Conservation (phyloP, 2,329 filamentous ascomycete genomes). For the Neocatenulostroma microsporum region DNA sequence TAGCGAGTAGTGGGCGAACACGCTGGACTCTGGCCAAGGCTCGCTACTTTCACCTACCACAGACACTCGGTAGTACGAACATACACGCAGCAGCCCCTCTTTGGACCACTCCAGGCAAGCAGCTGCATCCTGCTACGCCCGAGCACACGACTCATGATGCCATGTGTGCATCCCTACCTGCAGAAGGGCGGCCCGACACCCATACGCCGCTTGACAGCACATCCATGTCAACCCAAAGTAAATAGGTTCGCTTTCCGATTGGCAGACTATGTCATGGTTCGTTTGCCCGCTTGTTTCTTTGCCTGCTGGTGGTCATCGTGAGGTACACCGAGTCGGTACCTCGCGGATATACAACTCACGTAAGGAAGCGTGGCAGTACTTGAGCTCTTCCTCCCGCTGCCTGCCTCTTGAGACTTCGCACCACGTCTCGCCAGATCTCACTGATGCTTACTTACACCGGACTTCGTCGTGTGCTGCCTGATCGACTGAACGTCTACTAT, state of each 20-base stretch:
- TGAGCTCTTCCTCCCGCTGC: neutral
- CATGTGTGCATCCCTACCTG: neutral
- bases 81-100: too few species aligned
- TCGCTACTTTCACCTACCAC: too few species aligned
- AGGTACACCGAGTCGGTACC: neutral
- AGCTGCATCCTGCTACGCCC: neutral
- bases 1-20: neutral
- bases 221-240: conserved; percentile 10
- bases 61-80: too few species aligned
- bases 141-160: neutral
- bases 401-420: neutral
- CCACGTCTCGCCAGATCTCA: neutral
- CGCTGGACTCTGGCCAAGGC: neutral
- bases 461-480: neutral
- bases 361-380: too few species aligned
- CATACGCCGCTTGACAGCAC: conserved; percentile 8
- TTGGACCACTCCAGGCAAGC: too few species aligned
- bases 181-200: conserved; percentile 5
- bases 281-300: neutral
- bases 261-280: neutral
- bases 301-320: conserved; percentile 1
- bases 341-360: too few species aligned
- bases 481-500: neutral
- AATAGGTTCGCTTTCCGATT: conserved; percentile 5
- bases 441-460: neutral